phyloP scores from a whole-genome alignment of 2,329 filamentous ascomycete species.

The Neoarthrinium moseri region DNA sequence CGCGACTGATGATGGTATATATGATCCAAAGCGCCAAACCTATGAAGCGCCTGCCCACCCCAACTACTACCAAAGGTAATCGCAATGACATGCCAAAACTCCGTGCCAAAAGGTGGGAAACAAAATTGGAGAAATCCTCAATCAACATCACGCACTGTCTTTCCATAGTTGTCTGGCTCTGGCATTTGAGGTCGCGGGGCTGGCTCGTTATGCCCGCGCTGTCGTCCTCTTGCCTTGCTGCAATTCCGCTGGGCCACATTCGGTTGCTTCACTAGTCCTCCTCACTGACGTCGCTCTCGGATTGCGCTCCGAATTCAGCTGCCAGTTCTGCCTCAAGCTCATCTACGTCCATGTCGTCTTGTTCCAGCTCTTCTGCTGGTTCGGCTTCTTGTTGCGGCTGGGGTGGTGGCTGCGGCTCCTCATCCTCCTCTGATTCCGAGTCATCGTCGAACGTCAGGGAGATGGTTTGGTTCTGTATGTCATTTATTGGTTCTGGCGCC shows the following conservation, averaged over 20 bases:
- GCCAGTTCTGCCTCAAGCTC: conserved; percentile 28
- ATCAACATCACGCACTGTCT: no score
- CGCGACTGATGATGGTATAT: no score
- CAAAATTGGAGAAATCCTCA: no score
- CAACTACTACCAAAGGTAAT: no score
- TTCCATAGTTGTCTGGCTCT: no score
- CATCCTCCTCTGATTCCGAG: conserved; percentile 28
- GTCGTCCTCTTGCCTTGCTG: no score
- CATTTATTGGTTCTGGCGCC: background rate
- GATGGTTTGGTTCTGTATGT: conserved; percentile 6
- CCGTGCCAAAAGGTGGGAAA: no score
- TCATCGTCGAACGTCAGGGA: conserved; percentile 22
- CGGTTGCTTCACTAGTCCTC: conserved; percentile 22
- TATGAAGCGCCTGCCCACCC: no score
- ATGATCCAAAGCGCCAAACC: no score
- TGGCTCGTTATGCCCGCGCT: no score
- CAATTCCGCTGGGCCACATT: background rate
- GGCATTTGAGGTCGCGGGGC: no score
- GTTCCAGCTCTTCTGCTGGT: conserved; percentile 24
- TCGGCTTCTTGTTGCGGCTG: background rate
- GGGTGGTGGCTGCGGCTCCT: conserved; percentile 23
- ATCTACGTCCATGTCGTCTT: conserved; percentile 33
- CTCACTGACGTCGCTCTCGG: conserved; percentile 31
- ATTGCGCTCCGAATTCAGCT: conserved; percentile 22
- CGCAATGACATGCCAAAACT: no score